Percentiles rank a stretch among this genome's conserved stretches.
Evolutionary conservation across 495 filamentous ascomycete genomes (phyloP).

Genomic region (Aspergillus sclerotioniger): DNA sequence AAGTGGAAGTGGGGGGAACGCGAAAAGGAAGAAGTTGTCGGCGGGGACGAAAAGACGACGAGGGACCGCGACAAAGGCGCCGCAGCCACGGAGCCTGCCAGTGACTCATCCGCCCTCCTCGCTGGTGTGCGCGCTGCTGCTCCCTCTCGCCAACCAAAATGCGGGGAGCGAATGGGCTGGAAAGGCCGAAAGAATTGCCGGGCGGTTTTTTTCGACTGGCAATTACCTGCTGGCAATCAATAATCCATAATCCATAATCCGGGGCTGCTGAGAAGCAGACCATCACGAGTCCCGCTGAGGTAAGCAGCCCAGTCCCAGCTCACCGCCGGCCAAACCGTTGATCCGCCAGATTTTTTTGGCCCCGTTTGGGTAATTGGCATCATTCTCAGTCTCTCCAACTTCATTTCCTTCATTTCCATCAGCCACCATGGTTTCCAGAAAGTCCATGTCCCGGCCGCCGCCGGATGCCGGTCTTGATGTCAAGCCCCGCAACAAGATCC

Average conservation of each 20-base stretch:
- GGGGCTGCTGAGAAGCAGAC: too few species aligned
- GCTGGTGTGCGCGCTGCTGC: conserved; percentile 11
- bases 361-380: not conserved
- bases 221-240: too few species aligned
- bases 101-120: conserved; percentile 48
- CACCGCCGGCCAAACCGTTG: conserved; percentile 24
- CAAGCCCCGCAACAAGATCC: conserved; percentile 65
- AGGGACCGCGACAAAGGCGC: conserved; percentile 7
- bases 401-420: not conserved
- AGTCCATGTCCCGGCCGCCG: conserved; percentile 23
- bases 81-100: conserved; percentile 25
- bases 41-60: conserved; percentile 1
- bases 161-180: too few species aligned
- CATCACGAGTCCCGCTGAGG: too few species aligned
- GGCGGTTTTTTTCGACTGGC: too few species aligned
- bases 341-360: conserved; percentile 16
- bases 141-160: too few species aligned
- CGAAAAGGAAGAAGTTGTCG: not conserved
- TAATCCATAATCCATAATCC: too few species aligned
- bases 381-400: not conserved
- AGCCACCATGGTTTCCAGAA: conserved; percentile 26
- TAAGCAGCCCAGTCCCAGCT: not conserved
- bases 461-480: conserved; percentile 24
- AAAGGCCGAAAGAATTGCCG: too few species aligned
- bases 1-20: too few species aligned